Base-by-base conservation (phyloP, 805 yeast species). In the Candida schatavii region DNA sequence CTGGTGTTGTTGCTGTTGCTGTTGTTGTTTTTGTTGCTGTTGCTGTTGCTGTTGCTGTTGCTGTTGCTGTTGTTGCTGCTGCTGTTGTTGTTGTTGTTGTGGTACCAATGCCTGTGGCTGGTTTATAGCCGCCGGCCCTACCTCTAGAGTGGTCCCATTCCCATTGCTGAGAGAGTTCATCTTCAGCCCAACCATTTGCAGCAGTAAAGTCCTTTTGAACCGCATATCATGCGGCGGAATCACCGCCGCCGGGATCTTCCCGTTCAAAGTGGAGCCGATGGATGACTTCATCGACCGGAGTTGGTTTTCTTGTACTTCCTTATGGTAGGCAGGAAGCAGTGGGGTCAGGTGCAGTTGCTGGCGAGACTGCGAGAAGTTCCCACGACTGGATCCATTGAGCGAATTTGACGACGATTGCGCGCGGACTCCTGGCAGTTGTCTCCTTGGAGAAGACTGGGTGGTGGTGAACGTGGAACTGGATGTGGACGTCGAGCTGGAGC, bases 211-310 rank as follows among this genome's bases (percentile, higher is more conserved):
- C 35, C 59, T 46, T 37, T 62, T 46, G 26, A 46, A 44, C 33
- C 51, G 52, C 55, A 58, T 51, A 39, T 54, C 46, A 13, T 42
- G 51, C 2, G 62, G 62, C 1, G 62, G 62, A 3, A 46, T 47
- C 3, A 57, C 61, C 1, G 62, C 62, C 4, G 60, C 57, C 2
- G 59, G 56, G 11, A 46, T 43, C 40, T 47, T 46, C 19, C 18
- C 19, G 11, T 31, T 31, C 5, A 15, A 4, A 6, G 19, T 14
- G 11, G 13, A 18, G 18, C n/a, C 18, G 21, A 5, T 7, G 5
- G 17, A 13, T 11, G 18, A 23, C 14, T 21, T 28, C 35, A 38
- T 29, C 14, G 32, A 26, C n/a, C 35, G 3, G 34, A 38, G 35
- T 13, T 38, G 41, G 15, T 23, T n/a, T 21, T 29, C 41, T 18